Evolutionary conservation across 345 rosid species (phyloP).

Genomic region (Eucalyptus pauciflora): DNA sequence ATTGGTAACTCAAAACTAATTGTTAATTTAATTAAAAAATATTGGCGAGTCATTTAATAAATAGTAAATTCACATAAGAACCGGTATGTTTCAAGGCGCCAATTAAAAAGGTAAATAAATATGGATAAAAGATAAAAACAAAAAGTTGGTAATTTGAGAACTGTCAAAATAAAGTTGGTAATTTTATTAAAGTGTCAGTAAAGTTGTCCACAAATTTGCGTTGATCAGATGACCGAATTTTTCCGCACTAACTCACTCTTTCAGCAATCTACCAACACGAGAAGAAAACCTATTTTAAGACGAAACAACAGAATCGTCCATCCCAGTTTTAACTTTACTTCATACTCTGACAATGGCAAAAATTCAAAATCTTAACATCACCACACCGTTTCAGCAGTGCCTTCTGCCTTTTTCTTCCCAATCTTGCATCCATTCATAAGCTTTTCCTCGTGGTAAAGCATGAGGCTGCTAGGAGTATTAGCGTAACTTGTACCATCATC

Average conservation of each 20-base stretch:
- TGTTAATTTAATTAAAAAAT: neutral
- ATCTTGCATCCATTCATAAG: neutral
- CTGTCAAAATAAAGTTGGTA: neutral
- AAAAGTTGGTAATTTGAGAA: neutral
- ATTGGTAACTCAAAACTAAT: neutral
- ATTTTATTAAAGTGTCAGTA: neutral
- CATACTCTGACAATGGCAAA: neutral
- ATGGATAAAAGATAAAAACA: neutral
- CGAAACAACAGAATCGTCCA: neutral
- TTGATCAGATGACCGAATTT: neutral
- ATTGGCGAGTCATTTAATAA: neutral
- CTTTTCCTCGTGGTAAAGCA: neutral
- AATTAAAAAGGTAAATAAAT: neutral
- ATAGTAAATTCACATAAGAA: neutral
- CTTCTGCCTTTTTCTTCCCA: neutral
- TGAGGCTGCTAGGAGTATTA: neutral
- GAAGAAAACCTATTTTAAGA: neutral
- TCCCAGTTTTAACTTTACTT: neutral
- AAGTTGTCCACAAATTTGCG: neutral
- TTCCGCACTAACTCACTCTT: neutral
- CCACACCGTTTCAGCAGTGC: neutral
- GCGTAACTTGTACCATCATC: neutral
- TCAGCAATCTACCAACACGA: neutral
- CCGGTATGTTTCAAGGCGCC: neutral
- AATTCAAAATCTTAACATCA: neutral